Evolutionary conservation across 2,329 filamentous ascomycete genomes (phyloP).

Genomic region (Nemania abortiva): DNA sequence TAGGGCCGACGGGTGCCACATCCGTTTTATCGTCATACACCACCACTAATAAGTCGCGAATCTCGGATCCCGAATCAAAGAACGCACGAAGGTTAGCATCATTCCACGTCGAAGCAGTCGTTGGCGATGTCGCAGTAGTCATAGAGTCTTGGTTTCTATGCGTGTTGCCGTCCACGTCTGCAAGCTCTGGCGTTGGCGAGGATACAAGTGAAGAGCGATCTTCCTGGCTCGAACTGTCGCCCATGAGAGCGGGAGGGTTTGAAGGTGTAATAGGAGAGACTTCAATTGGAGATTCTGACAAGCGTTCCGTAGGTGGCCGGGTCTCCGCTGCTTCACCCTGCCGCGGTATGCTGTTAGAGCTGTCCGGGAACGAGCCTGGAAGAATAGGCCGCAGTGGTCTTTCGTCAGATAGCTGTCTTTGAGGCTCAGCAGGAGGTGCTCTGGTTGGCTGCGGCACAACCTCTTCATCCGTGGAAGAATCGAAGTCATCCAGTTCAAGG

Average conservation of each 20-base stretch:
- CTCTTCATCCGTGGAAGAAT: conserved; percentile 66
- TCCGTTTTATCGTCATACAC: conserved; percentile 95
- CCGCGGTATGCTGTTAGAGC: conserved; percentile 52
- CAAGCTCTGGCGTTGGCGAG: conserved; percentile 73
- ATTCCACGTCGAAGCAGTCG: conserved; percentile 79
- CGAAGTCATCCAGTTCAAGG: conserved; percentile 78
- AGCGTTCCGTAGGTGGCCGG: conserved; percentile 55
- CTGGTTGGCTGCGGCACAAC: conserved; percentile 49
- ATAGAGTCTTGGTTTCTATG: conserved; percentile 61
- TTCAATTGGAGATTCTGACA: conserved; percentile 77
- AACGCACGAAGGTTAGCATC: conserved; percentile 88
- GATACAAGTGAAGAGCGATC: conserved; percentile 72
- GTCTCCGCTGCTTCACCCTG: conserved; percentile 51
- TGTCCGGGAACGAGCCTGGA: conserved; percentile 59
- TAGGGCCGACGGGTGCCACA: conserved; percentile 80
- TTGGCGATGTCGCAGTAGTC: conserved; percentile 67
- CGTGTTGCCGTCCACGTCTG: conserved; percentile 59
- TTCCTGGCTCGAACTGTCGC: conserved; percentile 78
- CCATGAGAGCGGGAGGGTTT: conserved; percentile 75
- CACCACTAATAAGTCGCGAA: conserved; percentile 89
- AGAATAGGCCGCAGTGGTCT: conserved; percentile 52
- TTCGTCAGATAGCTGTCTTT: conserved; percentile 44
- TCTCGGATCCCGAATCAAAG: conserved; percentile 88
- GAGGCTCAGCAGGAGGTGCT: conserved; percentile 46
- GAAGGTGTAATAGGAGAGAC: conserved; percentile 67